These are phyloP conservation scores for Cryptosporidium baileyi DNA, from an alignment of 169 alveolate species.

Conservation along the genomic window DNA sequence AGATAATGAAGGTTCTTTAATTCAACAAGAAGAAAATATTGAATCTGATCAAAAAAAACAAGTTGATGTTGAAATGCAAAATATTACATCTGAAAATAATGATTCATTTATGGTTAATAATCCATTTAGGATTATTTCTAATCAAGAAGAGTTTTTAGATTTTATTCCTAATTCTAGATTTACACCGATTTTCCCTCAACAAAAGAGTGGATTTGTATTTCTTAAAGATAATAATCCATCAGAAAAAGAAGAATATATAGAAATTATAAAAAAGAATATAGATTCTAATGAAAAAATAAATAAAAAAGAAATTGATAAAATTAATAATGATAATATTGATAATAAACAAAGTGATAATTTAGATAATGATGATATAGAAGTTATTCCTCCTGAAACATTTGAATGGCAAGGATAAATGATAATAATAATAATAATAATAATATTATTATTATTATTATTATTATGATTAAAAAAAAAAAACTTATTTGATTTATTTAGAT, in stretches of 20 bases:
- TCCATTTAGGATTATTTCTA: conserved; percentile 91
- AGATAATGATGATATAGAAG: not conserved
- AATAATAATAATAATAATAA: too few relatives aligned
- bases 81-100: conserved; percentile 11
- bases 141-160: conserved; percentile 83
- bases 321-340: not conserved
- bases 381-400: conserved; percentile 44
- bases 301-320: not conserved
- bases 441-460: too few relatives aligned
- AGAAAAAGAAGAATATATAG: conserved; percentile 66
- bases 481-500: too few relatives aligned
- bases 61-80: conserved; percentile 69
- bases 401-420: conserved; percentile 53
- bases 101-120: conserved; percentile 76
- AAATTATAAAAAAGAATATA: not conserved
- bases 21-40: conserved; percentile 73
- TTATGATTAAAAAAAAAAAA: too few relatives aligned
- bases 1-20: conserved; percentile 51
- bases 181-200: conserved; percentile 84
- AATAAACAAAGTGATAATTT: not conserved
- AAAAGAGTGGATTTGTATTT: conserved; percentile 85
- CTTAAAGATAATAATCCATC: conserved; percentile 80
- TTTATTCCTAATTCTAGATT: conserved; percentile 82
- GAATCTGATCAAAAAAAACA: conserved; percentile 69
- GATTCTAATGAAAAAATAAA: not conserved